Conservation (phyloP, 768 basidiomycete species). For the Mycena sanguinolenta region DNA sequence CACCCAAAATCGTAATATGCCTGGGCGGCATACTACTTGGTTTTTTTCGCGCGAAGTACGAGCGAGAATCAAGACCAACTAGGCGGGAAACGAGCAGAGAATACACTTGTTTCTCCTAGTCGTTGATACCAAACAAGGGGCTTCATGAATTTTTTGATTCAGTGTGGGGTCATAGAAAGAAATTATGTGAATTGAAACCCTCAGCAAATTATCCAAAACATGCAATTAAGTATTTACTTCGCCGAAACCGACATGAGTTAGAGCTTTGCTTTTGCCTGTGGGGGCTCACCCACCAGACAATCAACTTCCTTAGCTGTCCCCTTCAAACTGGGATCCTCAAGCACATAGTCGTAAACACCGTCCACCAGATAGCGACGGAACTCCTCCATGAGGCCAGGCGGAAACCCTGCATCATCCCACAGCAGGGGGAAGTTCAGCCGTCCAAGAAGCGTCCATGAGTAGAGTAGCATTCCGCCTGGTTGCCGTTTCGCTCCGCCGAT, state of each 20-base stretch:
- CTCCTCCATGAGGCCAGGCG: conserved; percentile 19
- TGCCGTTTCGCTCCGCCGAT: conserved; percentile 19
- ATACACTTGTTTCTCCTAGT: no score
- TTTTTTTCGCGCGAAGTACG: neutral
- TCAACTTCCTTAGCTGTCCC: conserved; percentile 26
- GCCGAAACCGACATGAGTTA: no score
- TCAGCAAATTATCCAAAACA: no score
- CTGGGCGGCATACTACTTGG: conserved; percentile 36
- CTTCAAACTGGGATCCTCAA: conserved; percentile 14
- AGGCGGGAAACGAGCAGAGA: no score
- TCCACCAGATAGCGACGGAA: conserved; percentile 23
- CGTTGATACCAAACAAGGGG: no score
- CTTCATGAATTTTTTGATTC: no score
- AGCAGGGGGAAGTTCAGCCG: conserved; percentile 11
- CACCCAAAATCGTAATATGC: conserved; percentile 80
- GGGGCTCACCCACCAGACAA: conserved; percentile 6
- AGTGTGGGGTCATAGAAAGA: no score
- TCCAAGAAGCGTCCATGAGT: conserved; percentile 7
- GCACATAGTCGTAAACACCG: conserved; percentile 23
- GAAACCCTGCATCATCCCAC: conserved; percentile 27
- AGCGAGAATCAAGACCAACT: no score
- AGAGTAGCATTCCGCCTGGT: conserved; percentile 20
- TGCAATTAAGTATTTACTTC: no score
- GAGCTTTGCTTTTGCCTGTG: neutral
- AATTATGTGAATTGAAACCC: no score